Base-by-base conservation (phyloP, 805 yeast species). In the Pichia occidentalis region DNA sequence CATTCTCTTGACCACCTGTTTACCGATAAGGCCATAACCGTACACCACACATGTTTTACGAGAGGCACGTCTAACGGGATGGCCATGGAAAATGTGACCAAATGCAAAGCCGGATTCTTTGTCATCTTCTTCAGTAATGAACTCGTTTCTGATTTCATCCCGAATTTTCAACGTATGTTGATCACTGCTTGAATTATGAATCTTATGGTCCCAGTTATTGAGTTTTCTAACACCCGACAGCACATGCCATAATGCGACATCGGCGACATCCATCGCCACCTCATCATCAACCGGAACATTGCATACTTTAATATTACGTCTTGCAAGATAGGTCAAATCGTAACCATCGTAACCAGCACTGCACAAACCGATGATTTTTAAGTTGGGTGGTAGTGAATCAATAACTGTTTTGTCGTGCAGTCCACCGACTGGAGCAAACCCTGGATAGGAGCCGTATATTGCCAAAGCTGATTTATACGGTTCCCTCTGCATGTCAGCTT, bases 1-100 rank as follows among this genome's bases (percentile, higher is more conserved):
- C 42, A 84, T 64, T 49, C 80, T 68, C 33, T 57, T 59, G 4
- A 78, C 92, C 40, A 81, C 73, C 22, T 68, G 65, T 52, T 70
- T 70, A 7, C 94, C 95, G 48, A 84, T 84, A 16, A 75, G 65
- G 1, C 95, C 94, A 50, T 83, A 77, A 0, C 94, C 95, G 3
- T 81, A 73, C 24, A 84, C 68, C 3, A 78, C 74, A 1, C 68
- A 86, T 18, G 63, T 63, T 51, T 75, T 78, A 16, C 76, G 76
- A 24, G 19, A 25, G 3, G 31, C 7, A 14, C 46, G 31, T 27
- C 32, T 37, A 13, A 34, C 26, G 36, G 42, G 44, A 14, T 12
- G 24, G 22, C 37, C 34, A 18, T 46, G 42, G 10, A 30, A 20
- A 13, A 27, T n/a, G 33, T 48, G 51, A 29, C 51, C 51, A 34